Percentiles rank a stretch among this genome's conserved stretches.
Evolutionary conservation across 495 filamentous ascomycete genomes (phyloP).

Genomic region (Hypoxylon subgilvum): DNA sequence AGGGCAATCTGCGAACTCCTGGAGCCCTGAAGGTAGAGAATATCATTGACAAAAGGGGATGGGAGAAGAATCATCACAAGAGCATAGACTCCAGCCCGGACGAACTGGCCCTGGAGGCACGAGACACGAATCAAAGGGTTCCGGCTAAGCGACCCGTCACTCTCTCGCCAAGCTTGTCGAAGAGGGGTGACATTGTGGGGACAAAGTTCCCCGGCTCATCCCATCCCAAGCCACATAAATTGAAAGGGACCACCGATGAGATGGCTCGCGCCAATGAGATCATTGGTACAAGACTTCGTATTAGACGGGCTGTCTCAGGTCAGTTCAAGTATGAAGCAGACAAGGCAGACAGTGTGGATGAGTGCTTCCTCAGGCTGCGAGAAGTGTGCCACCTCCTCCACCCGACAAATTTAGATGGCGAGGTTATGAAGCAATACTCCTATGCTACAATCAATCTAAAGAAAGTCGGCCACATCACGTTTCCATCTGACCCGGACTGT

Average conservation of each 20-base stretch:
- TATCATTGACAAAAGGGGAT: conserved; percentile 14
- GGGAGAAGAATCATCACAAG: not conserved
- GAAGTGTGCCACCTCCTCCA: conserved; percentile 22
- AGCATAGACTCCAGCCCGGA: conserved; percentile 24
- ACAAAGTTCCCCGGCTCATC: conserved; percentile 21
- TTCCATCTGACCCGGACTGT: conserved; percentile 5
- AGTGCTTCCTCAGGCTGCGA: conserved; percentile 27
- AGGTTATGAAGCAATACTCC: conserved; percentile 11
- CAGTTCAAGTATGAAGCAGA: conserved; percentile 19
- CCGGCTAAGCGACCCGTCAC: conserved; percentile 12
- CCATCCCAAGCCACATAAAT: not conserved
- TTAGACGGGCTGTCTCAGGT: conserved; percentile 36
- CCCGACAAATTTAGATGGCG: conserved; percentile 14
- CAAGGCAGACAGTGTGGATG: not conserved
- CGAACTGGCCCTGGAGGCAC: conserved; percentile 17
- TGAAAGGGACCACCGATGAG: not conserved
- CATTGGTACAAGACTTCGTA: conserved; percentile 16
- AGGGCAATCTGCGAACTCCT: not conserved
- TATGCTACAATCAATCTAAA: conserved; percentile 30
- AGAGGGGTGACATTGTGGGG: conserved; percentile 27
- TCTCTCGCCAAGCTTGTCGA: conserved; percentile 32
- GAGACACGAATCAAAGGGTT: conserved; percentile 15
- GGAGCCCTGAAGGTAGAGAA: conserved; percentile 1
- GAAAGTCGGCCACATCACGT: not conserved
- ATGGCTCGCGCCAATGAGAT: conserved; percentile 11